Evolutionary conservation across 2,329 filamentous ascomycete species (phyloP).

Genomic region (Microdochium nivale): DNA sequence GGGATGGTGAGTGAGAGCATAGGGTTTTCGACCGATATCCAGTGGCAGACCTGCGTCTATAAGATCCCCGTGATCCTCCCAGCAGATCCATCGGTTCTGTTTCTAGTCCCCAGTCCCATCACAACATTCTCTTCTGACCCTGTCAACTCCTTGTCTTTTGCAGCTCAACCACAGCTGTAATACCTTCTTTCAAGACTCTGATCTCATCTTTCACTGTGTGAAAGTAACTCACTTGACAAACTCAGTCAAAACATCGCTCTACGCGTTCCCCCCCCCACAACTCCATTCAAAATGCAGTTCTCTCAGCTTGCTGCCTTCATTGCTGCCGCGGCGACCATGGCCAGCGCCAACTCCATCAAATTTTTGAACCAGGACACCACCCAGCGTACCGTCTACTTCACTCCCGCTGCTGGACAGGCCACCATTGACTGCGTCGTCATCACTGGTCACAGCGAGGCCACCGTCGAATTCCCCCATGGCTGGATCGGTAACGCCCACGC

Average conservation of each 20-base stretch:
- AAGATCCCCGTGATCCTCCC: neutral
- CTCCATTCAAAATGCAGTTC: slow-evolving; percentile 44
- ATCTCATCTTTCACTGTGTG: slow-evolving; percentile 1
- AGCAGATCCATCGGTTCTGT: neutral
- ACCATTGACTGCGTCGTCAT: slow-evolving; percentile 30
- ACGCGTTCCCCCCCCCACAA: slow-evolving; percentile 7
- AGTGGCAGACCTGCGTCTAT: neutral
- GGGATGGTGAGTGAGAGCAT: neutral
- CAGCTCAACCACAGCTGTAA: neutral
- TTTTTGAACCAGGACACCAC: slow-evolving; percentile 49
- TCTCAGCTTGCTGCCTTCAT: slow-evolving; percentile 32
- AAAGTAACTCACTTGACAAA: slow-evolving; percentile 5
- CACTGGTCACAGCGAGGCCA: slow-evolving; percentile 24
- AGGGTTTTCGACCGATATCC: neutral
- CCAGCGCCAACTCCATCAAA: slow-evolving; percentile 41
- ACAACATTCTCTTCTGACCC: neutral
- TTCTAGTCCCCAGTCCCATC: neutral
- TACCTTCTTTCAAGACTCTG: slow-evolving; percentile 11
- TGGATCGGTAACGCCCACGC: slow-evolving; percentile 46
- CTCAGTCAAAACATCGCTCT: slow-evolving; percentile 4
- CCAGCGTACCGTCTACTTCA: slow-evolving; percentile 42
- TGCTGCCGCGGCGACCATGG: slow-evolving; percentile 31
- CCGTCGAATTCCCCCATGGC: slow-evolving; percentile 30
- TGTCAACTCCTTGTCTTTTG: neutral
- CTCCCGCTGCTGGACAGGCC: slow-evolving; percentile 28